phyloP scores from a whole-genome alignment of 2,329 filamentous ascomycete species.

The Penicillium sp. region DNA sequence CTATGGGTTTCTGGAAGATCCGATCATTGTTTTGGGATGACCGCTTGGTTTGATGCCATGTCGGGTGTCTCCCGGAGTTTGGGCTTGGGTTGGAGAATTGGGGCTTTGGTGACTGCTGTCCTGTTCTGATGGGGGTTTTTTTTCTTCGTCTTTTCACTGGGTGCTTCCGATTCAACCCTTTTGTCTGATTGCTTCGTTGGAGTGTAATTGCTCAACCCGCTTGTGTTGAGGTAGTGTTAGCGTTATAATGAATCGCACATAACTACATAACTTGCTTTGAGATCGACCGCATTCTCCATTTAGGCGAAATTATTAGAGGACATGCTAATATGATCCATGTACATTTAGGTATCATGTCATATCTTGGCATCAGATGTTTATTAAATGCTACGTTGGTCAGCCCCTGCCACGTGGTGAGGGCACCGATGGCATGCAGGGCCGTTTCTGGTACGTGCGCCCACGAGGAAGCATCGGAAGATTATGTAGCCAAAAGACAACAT shows the following conservation, averaged over 20 bases:
- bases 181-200: slow-evolving; percentile 7
- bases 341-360: background rate
- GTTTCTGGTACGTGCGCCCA: slow-evolving; percentile 1
- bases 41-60: slow-evolving; percentile 1
- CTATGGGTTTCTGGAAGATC: slow-evolving; percentile 27
- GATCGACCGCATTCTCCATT: background rate
- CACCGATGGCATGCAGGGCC: background rate
- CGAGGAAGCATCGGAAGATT: background rate
- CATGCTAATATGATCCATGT: background rate
- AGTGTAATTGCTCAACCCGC: slow-evolving; percentile 12
- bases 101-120: slow-evolving; percentile 14
- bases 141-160: background rate
- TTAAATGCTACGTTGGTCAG: background rate
- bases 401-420: background rate
- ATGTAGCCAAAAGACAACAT: background rate
- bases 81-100: slow-evolving; percentile 18
- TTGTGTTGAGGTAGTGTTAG: slow-evolving; percentile 15
- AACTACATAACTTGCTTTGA: background rate
- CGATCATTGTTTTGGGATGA: slow-evolving; percentile 21
- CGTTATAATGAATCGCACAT: slow-evolving; percentile 26
- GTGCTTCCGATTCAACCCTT: background rate
- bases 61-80: slow-evolving; percentile 24
- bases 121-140: slow-evolving; percentile 13
- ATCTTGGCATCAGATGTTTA: background rate
- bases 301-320: background rate